Base-by-base conservation (phyloP, 768 basidiomycete species). In the Leccinum pellstonianum region DNA sequence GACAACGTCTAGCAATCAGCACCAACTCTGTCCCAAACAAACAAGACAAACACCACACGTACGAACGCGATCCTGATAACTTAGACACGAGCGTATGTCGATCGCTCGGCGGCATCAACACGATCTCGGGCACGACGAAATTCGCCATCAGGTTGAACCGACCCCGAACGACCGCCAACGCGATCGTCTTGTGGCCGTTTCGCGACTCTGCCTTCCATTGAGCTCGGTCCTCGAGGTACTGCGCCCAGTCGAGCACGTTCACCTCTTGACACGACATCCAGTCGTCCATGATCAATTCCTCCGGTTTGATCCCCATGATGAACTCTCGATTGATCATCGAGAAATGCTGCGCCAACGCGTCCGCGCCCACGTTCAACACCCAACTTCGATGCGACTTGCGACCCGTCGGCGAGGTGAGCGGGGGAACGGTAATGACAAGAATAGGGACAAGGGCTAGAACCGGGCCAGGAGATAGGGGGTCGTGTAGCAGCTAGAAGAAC, bases 281-380 rank as follows among this genome's bases (percentile, higher is more conserved):
- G 41, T 89, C 86, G 51, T 85, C 82, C 61, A 86, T 79, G 41
- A 93, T 85, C 19, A 94, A 79, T 67, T 96, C 94, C 67, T 95
- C 91, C 68, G 93, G 94, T 65, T 88, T 88, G 71, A 96, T 81
- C 12, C 83, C 82, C 72, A 90, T 4, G 85, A 70, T 91, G 55
- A 95, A 75, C 65, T 95, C 93, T 25, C 91, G 82, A 63, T 96
- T 93, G 62, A 96, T 93, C 81, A 93, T 87, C 7, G 88, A 81
- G 67, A 95, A 90, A 66, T 94, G 90, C 55, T 86, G 80, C 1
- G 89, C 89, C 37, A 97, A 71, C 5, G 74, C 75, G 38, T 84
- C 83, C 2, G 89, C 83, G 8, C 83, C 78, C 69, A 82, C 78
- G 31, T 69, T 73, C 19, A 92, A 76, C 54, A 95, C 79, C 76